Base-by-base conservation (phyloP, 75 land plant genomes). In the Selaginella tamariscina region DNA sequence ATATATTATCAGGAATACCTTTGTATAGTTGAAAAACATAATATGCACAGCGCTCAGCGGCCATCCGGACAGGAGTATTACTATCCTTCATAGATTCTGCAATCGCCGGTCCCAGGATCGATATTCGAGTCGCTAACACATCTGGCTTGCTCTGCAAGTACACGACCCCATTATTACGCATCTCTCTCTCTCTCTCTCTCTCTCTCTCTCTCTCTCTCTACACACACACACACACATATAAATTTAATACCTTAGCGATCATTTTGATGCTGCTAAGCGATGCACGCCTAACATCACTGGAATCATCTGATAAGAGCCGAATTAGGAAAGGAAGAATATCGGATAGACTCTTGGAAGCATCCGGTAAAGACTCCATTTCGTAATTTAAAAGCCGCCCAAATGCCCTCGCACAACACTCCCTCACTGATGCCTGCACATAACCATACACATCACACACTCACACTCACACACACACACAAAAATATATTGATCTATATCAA, bases 261-360 rank as follows among this genome's bases (percentile, higher is more conserved):
- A 79, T 64, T 78, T 95, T 95, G 18, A 95, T 57, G 30, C 84
- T 72, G 65, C 82, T 75, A 27, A 95, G 78, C n/a, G 86, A 89
- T 68, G 80, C 80, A 73, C 84, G 77, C 5, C 97, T 78, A 18
- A 95, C 97, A 79, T 95, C 99, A 82, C 97, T 91, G 32, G 99
- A 87, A 23, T 88, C 84, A 78, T 95, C 99, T 56, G 68, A 81
- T 76, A 95, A 60, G n/a, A 82, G 79, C 11, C 80, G 68, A 33
- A 86, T 70, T n/a, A 95, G 54, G 11, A 77, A 65, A 24, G 81
- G 70, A 39, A 91, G 60, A 68, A 84, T 62, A 29, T 82, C 84
- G 32, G 70, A 31, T 59, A 71, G 56, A 13, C 54, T 65, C 33
- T 64, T 30, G 13, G 70, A 56, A n/a, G 74, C 75, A 20, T 73